Conservation (phyloP, 306 rosid genomes). For the Prunus davidiana region DNA sequence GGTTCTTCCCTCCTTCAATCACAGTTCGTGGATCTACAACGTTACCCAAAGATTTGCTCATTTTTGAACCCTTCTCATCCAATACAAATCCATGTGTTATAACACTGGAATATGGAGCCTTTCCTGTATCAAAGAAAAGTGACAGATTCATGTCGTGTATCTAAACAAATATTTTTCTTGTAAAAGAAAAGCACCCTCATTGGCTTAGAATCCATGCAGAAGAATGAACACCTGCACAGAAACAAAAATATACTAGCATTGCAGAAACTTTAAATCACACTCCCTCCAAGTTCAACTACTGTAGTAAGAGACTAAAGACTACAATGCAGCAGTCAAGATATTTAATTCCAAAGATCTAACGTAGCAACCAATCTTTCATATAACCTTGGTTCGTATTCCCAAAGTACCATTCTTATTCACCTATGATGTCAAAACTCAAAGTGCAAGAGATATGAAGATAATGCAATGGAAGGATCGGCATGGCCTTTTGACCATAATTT, state of each 20-base stretch:
- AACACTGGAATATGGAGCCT: conserved; percentile 90
- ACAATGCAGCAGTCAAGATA: background rate
- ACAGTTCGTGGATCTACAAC: conserved; percentile 83
- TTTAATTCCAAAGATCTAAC: background rate
- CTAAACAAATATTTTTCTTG: background rate
- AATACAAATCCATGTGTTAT: conserved; percentile 93
- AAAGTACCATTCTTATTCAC: background rate
- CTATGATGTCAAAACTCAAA: background rate
- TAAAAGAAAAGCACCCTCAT: background rate
- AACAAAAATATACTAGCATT: background rate
- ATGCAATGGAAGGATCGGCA: background rate
- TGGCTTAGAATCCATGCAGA: background rate
- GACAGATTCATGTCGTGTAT: conserved; percentile 24
- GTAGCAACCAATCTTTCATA: background rate
- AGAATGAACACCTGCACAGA: background rate
- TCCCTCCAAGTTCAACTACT: background rate
- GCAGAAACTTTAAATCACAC: background rate
- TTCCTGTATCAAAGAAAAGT: conserved; percentile 56
- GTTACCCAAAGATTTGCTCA: conserved; percentile 99
- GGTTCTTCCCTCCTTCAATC: conserved; percentile 96
- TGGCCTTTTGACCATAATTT: background rate
- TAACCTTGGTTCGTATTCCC: background rate
- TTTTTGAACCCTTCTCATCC: conserved; percentile 97
- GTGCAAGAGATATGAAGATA: background rate
- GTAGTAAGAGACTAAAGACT: background rate